phyloP scores from a whole-genome alignment of 495 filamentous ascomycete species.

The Mytilinidion resinicola region DNA sequence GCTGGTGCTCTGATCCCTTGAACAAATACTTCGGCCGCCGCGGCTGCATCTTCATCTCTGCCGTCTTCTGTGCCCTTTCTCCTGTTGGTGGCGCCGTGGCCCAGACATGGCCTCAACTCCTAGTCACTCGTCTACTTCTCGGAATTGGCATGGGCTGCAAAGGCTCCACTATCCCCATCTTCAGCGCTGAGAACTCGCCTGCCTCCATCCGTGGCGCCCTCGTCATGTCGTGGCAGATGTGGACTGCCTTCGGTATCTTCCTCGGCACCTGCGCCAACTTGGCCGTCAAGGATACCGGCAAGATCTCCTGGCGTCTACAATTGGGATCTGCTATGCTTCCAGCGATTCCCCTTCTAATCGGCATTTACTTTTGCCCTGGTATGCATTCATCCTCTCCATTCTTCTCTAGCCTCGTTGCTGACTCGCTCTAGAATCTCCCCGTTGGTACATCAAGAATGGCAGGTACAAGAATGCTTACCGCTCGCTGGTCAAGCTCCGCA shows the following conservation, averaged over 20 bases:
- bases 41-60: conserved; percentile 55
- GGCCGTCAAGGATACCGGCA: conserved; percentile 49
- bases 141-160: conserved; percentile 60
- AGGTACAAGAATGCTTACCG: conserved; percentile 47
- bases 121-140: conserved; percentile 11
- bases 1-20: conserved; percentile 55
- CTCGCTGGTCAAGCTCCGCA: conserved; percentile 53
- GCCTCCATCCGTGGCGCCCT: conserved; percentile 67
- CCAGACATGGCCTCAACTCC: conserved; percentile 45
- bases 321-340: conserved; percentile 74
- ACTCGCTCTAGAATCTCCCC: conserved; percentile 49
- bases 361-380: conserved; percentile 63
- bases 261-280: conserved; percentile 63
- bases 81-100: conserved; percentile 51
- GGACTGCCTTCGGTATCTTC: conserved; percentile 60
- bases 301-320: conserved; percentile 69
- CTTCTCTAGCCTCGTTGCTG: not conserved
- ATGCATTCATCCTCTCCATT: not conserved
- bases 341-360: conserved; percentile 56
- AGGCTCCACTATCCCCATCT: conserved; percentile 51
- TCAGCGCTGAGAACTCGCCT: conserved; percentile 69
- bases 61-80: conserved; percentile 52
- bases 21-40: conserved; percentile 53
- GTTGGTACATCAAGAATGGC: conserved; percentile 59
- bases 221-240: conserved; percentile 84